phyloP scores from a whole-genome alignment of 108 stramenopile genomes.

The Discostella stelligeroides region DNA sequence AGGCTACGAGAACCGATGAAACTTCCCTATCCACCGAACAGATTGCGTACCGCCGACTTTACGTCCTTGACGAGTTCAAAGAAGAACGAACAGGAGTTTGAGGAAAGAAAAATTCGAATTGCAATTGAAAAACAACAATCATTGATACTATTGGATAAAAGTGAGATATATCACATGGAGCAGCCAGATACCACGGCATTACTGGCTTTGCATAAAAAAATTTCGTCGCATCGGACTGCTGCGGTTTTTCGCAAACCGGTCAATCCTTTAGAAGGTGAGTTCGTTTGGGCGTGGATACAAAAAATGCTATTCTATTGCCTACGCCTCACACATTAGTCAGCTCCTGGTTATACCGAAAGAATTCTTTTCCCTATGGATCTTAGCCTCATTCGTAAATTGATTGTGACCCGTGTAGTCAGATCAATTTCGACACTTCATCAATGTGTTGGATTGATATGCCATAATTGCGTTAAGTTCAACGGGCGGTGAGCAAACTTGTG shows the following conservation, averaged over 20 bases:
- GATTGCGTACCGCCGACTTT: slow-evolving; percentile 17
- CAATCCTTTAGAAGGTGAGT: slow-evolving; percentile 55
- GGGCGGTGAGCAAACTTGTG: slow-evolving; percentile 53
- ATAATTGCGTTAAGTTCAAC: slow-evolving; percentile 78
- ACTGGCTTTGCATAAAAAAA: slow-evolving; percentile 72
- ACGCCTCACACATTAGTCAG: too few species aligned
- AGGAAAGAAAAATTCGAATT: slow-evolving; percentile 21
- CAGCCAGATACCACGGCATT: slow-evolving; percentile 51
- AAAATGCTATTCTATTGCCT: too few species aligned
- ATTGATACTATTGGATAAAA: slow-evolving; percentile 29
- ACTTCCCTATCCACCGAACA: slow-evolving; percentile 66
- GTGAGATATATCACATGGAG: slow-evolving; percentile 52
- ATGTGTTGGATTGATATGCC: slow-evolving; percentile 70
- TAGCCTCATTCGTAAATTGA: slow-evolving; percentile 74
- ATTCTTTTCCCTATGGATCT: slow-evolving; percentile 84
- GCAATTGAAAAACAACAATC: slow-evolving; percentile 45
- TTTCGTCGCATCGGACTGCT: slow-evolving; percentile 73
- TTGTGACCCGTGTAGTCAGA: slow-evolving; percentile 54
- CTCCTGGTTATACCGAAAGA: slow-evolving; percentile 81
- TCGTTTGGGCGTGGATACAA: background rate
- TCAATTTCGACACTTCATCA: slow-evolving; percentile 64
- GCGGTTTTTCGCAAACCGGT: slow-evolving; percentile 84
- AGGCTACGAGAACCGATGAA: slow-evolving; percentile 77
- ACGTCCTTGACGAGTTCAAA: slow-evolving; percentile 2
- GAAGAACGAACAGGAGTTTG: slow-evolving; percentile 25